Evolutionary conservation across 768 basidiomycete genomes (phyloP), one percentile per base, ranked within the genome.

Genomic region (Lactarius quietus): DNA sequence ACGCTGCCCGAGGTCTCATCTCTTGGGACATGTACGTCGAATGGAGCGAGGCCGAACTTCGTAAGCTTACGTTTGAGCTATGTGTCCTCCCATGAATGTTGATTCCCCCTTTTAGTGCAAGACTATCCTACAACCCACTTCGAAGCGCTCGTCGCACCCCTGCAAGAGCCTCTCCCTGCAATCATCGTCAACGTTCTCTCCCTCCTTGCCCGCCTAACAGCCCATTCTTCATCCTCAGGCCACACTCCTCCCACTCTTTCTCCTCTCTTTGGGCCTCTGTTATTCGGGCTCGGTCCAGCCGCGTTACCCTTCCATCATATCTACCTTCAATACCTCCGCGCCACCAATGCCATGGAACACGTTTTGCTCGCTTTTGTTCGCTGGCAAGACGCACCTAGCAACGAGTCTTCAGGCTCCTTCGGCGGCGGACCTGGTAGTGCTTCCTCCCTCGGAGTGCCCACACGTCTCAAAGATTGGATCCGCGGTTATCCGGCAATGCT

Each of bases 241-340:
- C 90, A 96, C 70, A 95, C 94, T 0, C 95, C 95, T 0, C 90
- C 92, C 23, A 87, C 93, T 1, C 84, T 98, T 43, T 92, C 95
- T 1, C 86, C 92, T 18, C 83, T 96, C 9, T 96, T 98, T 73
- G 91, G 90, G 0, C 93, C 95, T 1, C 79, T 96, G 29, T 77
- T 98, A 56, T 98, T 98, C 69, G 94, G 95, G 59, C 83, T 95
- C 64, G 84, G 83, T 12, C 74, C 80, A 12, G 76, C 81, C 2
- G 79, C 79, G 62, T 76, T 80, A 57, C 74, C 81, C 26, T 84
- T 88, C 76, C 78, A 83, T 62, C 79, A 79, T 61, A 83, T 84
- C 9, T 92, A 91, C 73, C 72, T 79, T 26, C 80, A 82, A 68
- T 98, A 93, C 74, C 84, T 96, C 36, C 87, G 90, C 53, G 83